Base-by-base conservation (phyloP, 2,329 filamentous ascomycete genomes). In the Metarhizium album region DNA sequence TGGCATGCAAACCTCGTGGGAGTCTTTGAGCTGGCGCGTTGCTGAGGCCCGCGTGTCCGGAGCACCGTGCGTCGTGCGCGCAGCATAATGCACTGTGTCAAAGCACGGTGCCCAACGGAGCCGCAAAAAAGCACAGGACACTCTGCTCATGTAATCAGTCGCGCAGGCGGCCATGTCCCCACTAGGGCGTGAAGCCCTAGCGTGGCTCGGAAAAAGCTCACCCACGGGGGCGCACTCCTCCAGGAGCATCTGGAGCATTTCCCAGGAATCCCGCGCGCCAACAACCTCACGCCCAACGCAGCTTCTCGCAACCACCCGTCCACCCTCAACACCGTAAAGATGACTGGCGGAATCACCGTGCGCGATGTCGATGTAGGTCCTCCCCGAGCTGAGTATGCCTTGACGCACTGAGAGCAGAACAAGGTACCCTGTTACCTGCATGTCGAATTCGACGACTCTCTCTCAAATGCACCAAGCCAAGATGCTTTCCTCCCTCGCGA, bases 351-450 rank as follows among this genome's bases (percentile, higher is more conserved):
- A 74, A 79, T 88, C 71, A 81, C 77, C 66, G 87, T 91, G 75
- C 86, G 86, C 76, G 87, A 90, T 77, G 86, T 90, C 72, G 84
- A 87, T 80, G 84, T 87, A 83, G 74, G 82, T 82, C 53, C 57
- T 63, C 59, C 65, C 58, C 64, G 59, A 65, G 57, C 50, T 31
- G 33, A 31, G 48, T 27, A 27, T 18, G 20, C 42, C 42, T 38
- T 24, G 2, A 46, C 42, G 40, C 20, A 24, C n/a, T 24, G 31
- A 45, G 50, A 45, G 45, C 31, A 37, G 4, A 23, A 7, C 20
- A 2, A 11, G 24, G n/a, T n/a, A 24, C 13, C 11, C 22, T 42
- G 16, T n/a, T n/a, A n/a, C n/a, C n/a, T n/a, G n/a, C n/a, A n/a
- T n/a, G 18, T 42, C 18, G 5, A 42, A 29, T 29, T 20, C n/a